Evolutionary conservation across 306 rosid species (phyloP), one percentile per base, ranked within the genome.

Genomic region (Benincasa hispida): DNA sequence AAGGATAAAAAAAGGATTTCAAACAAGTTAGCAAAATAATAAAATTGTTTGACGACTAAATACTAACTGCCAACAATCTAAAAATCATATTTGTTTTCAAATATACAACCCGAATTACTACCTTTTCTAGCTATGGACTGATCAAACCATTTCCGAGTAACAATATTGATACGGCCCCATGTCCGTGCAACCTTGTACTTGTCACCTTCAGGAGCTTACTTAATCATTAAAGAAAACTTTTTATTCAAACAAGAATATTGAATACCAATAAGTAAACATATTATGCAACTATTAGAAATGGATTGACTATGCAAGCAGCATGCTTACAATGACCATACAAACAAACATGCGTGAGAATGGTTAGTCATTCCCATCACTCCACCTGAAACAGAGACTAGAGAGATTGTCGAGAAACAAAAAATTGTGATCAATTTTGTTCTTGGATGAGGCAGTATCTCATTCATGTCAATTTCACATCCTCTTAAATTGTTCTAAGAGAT

Each of bases 141-240:
- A 85, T 90, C 87, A 81, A 94, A 89, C 98, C 98, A 94, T 84
- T 90, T 91, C 73, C 79, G 88, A 80, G 95, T 84, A 78, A 91
- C 94, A 74, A 92, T 87, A 84, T 51, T 76, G 81, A 91, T 88
- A 80, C 83, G 85, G 69, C 96, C 96, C 98, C 98, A 94, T 67
- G 72, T 80, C 75, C 83, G 88, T 30, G 98, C 98, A 74, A 91
- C 96, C 92, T 86, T 89, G 80, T 90, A 87, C 82, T 94, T 94
- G 88, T 89, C 98, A 79, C 98, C 97, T 88, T 94, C 92, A 77
- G 95, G 96, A 84, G 89, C 89, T 83, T 94, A 85, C 84, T 84
- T 28, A 81, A 88, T 74, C 79, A 91, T 94, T 89, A 91, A 75
- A 89, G 97, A 81, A 70, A 41, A 85, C 93, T 2, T 65, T 11